Base-by-base conservation (phyloP, 805 yeast genomes). In the Sungouiella thailandica region DNA sequence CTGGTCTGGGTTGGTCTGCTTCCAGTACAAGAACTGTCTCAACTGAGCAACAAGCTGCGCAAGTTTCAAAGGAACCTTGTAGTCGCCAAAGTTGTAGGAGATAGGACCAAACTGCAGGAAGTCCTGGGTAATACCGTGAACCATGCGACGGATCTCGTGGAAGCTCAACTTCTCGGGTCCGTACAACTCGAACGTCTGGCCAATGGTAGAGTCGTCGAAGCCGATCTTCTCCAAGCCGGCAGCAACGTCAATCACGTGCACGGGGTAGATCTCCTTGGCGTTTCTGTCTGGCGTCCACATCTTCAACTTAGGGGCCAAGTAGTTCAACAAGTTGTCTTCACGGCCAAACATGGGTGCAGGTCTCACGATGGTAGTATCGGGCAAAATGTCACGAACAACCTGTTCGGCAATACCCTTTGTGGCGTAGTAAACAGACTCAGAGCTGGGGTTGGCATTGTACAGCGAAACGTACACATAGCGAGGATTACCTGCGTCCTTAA, bases 321-420 rank as follows among this genome's bases (percentile, higher is more conserved):
- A 70, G 60, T 77, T 79, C 49, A 85, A 65, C 53, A 86, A 75
- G 40, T 72, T 65, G 56, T 83, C 88, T 55, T 80, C 83, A 51
- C 80, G 68, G 20, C 93, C 93, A 53, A 63, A 85, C 76, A 84
- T 72, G 31, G 84, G 85, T 16, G 83, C 78, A 5, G 95, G 95
- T 59, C 95, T 78, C 19, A 85, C 93, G 50, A 86, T 84, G 13
- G 95, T 85, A 31, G 85, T 70, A 50, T 77, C 83, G 17, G 95
- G 94, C 35, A 74, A 57, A 29, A 73, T 72, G 26, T 76, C 85
- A 39, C 72, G 67, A 17, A 81, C 94, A 20, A 72, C 75, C 50
- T 75, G 70, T 62, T 86, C 95, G 37, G 83, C 89, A 30, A 78
- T 58, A 32, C 84, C 93, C 64, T 86, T 86, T 25, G 95, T 78